These are phyloP conservation scores for Ottelia alismoides DNA, from an alignment of 106 monocot genomes.

Conservation along the genomic window DNA sequence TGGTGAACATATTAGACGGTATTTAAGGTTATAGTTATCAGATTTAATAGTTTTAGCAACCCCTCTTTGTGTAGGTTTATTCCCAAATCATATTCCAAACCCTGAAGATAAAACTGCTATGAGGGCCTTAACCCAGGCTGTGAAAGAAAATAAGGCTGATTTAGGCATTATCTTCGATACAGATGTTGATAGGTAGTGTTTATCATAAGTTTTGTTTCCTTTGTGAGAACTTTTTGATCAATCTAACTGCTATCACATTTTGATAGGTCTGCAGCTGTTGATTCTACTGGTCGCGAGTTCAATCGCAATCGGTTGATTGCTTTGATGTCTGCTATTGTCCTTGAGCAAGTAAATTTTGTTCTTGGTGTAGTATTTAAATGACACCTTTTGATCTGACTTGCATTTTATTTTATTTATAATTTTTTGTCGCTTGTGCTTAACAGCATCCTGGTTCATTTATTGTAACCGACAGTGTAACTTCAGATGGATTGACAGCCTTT, in stretches of 20 bases:
- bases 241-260: too few relatives aligned
- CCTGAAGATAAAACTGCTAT: constrained; percentile 95
- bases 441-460: constrained; percentile 93
- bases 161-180: constrained; percentile 99
- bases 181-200: constrained; percentile 88
- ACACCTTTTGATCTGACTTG: neutral
- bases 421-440: neutral
- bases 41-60: too few relatives aligned
- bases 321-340: constrained; percentile 88
- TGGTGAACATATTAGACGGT: too few relatives aligned
- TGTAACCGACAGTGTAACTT: constrained; percentile 97
- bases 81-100: constrained; percentile 98
- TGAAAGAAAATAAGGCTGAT: constrained; percentile 82
- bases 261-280: constrained; percentile 99
- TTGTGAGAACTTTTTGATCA: too few relatives aligned
- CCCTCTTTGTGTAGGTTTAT: too few relatives aligned
- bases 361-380: neutral
- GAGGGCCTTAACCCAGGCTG: constrained; percentile 89
- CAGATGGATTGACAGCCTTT: constrained; percentile 92
- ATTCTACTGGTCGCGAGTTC: constrained; percentile 73
- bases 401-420: neutral
- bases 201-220: too few relatives aligned
- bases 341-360: constrained; percentile 67
- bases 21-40: too few relatives aligned
- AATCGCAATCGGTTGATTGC: constrained; percentile 96